phyloP scores from a whole-genome alignment of 2,329 filamentous ascomycete genomes.

The Cryphonectria japonica region DNA sequence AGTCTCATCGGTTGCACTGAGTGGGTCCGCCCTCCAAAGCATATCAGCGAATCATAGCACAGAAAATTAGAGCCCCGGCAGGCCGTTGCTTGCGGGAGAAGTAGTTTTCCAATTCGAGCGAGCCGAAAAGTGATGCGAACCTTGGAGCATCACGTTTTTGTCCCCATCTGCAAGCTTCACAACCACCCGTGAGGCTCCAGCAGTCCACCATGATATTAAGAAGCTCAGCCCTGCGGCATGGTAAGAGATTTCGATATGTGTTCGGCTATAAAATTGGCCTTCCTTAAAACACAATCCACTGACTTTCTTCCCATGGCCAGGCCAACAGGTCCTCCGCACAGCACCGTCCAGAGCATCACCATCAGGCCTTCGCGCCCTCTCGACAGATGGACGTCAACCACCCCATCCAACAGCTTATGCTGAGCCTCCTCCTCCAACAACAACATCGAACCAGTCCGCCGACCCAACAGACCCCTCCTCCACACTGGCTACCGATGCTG shows the following conservation, averaged over 20 bases:
- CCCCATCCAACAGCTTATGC: slow-evolving; percentile 35
- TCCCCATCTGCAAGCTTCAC: slow-evolving; percentile 15
- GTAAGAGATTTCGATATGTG: slow-evolving; percentile 42
- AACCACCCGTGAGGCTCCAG: slow-evolving; percentile 33
- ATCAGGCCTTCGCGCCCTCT: slow-evolving; percentile 43
- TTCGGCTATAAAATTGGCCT: neutral
- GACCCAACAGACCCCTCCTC: slow-evolving; percentile 2
- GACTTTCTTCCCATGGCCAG: slow-evolving; percentile 42
- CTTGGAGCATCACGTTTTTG: slow-evolving; percentile 9
- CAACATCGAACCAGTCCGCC: slow-evolving; percentile 9
- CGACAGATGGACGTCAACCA: slow-evolving; percentile 38
- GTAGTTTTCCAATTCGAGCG: slow-evolving; percentile 8
- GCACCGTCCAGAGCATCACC: slow-evolving; percentile 46
- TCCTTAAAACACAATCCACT: neutral
- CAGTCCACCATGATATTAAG: slow-evolving; percentile 57
- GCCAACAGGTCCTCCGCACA: slow-evolving; percentile 57
- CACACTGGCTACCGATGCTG: neutral
- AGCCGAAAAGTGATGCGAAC: slow-evolving; percentile 15
- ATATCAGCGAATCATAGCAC: neutral
- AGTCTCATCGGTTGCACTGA: neutral
- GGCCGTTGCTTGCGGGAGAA: slow-evolving; percentile 1
- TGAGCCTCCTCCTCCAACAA: slow-evolving; percentile 27
- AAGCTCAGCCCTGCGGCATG: slow-evolving; percentile 57
- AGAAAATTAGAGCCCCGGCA: neutral
- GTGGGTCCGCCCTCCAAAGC: slow-evolving; percentile 8